A percentile compares a stretch with the other conserved stretches of the same genome.
These are phyloP conservation scores for Chaetothyriales sp. DNA, from an alignment of 2,329 filamentous ascomycete genomes.

Conservation along the genomic window DNA sequence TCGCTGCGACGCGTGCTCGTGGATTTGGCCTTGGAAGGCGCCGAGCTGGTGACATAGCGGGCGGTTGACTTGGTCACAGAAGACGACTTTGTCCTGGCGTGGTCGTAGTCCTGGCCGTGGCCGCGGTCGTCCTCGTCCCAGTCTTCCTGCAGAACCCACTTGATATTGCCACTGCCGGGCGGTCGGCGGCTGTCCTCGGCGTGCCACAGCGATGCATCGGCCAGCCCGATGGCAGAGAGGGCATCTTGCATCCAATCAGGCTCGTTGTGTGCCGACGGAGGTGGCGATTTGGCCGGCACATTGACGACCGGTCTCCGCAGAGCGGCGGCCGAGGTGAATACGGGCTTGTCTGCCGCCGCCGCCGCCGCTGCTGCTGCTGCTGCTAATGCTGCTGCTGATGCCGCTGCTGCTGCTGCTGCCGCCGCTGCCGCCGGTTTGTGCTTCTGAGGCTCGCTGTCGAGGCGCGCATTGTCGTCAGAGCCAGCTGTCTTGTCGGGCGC, in stretches of 20 bases:
- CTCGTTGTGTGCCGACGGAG: slow-evolving; percentile 17
- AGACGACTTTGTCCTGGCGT: slow-evolving; percentile 16
- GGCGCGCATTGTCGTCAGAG: slow-evolving; percentile 46
- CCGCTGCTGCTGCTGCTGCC: slow-evolving; percentile 4
- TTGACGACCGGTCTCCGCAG: background rate
- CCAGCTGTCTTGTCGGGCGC: slow-evolving; percentile 47
- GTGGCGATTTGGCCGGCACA: slow-evolving; percentile 8
- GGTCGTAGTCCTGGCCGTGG: no score
- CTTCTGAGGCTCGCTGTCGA: slow-evolving; percentile 30
- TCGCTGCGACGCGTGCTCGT: slow-evolving; percentile 14
- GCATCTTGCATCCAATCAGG: slow-evolving; percentile 37
- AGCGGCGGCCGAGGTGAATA: slow-evolving; percentile 20
- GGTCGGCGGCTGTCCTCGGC: slow-evolving; percentile 46
- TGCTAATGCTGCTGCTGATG: slow-evolving; percentile 1
- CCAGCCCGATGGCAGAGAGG: slow-evolving; percentile 31
- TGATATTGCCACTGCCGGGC: slow-evolving; percentile 58
- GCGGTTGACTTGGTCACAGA: slow-evolving; percentile 8
- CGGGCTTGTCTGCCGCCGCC: slow-evolving; percentile 16
- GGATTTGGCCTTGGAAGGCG: slow-evolving; percentile 18
- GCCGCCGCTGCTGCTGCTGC: slow-evolving; percentile 1
- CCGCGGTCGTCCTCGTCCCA: slow-evolving; percentile 39
- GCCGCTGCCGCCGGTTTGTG: slow-evolving; percentile 8
- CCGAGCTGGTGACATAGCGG: slow-evolving; percentile 5
- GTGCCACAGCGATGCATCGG: slow-evolving; percentile 20
- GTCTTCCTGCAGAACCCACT: slow-evolving; percentile 58